Conservation (phyloP, 2,329 filamentous ascomycete genomes). For the Blastomyces parvus region DNA sequence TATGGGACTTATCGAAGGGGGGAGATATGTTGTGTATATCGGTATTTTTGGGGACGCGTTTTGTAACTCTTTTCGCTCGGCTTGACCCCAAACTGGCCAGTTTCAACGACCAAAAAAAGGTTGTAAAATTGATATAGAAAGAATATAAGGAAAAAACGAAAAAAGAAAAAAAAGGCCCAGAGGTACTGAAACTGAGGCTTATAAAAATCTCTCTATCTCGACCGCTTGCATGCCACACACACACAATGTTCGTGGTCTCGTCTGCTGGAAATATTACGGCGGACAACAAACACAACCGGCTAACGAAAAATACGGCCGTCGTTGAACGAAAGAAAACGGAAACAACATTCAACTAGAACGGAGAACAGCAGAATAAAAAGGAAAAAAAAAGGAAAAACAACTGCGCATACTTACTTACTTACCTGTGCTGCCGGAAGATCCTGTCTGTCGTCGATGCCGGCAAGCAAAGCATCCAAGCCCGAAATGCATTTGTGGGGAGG, state of each 20-base stretch:
- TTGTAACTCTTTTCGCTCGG: not conserved
- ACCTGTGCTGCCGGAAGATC: not conserved
- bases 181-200: not conserved
- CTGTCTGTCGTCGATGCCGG: not conserved
- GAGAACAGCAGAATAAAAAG: not conserved
- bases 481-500: not conserved
- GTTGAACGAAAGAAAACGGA: not conserved
- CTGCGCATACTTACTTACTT: conserved; percentile 1
- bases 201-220: not conserved
- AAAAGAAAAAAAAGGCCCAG: not conserved
- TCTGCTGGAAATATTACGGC: not conserved
- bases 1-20: not conserved
- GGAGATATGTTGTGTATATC: not conserved
- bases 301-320: not conserved
- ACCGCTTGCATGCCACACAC: not conserved
- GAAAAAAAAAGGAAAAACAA: not conserved
- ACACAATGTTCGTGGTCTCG: not conserved
- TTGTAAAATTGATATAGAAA: not conserved
- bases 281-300: not conserved
- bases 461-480: not conserved
- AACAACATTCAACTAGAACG: not conserved
- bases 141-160: not conserved
- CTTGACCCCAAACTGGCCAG: not conserved
- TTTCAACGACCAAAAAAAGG: not conserved
- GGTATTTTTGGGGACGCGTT: not conserved